These are phyloP conservation scores for Metschnikowia kofuensis DNA, from an alignment of 805 yeast species.

Conservation along the genomic window DNA sequence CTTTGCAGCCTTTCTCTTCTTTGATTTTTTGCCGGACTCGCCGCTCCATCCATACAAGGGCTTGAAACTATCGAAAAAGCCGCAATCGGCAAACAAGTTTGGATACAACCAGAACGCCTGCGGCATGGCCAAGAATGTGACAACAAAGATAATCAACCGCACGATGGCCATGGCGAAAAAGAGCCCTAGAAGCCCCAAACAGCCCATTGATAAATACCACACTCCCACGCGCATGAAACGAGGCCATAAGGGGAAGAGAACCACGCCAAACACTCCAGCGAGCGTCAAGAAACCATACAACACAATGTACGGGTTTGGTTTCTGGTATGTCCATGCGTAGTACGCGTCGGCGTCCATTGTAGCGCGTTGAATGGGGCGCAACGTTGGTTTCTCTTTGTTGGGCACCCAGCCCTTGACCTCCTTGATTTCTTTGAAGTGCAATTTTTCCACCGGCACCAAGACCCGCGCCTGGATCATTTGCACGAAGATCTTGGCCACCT, in stretches of 20 bases:
- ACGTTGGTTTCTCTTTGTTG: conserved; percentile 60
- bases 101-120: conserved; percentile 97
- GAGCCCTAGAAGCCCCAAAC: conserved; percentile 67
- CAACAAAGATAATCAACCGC: conserved; percentile 64
- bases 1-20: conserved; percentile 18
- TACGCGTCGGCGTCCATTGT: conserved; percentile 63
- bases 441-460: conserved; percentile 71
- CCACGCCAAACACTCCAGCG: conserved; percentile 57
- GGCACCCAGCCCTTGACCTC: conserved; percentile 57
- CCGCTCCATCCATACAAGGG: conserved; percentile 87
- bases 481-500: conserved; percentile 63
- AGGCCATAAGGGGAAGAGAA: conserved; percentile 96
- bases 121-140: conserved; percentile 55
- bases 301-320: conserved; percentile 63
- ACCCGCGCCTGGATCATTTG: conserved; percentile 68
- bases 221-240: conserved; percentile 81
- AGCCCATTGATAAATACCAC: conserved; percentile 81
- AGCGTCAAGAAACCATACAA: conserved; percentile 65
- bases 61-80: conserved; percentile 84
- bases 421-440: conserved; percentile 65
- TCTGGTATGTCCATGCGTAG: conserved; percentile 79
- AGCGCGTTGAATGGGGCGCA: conserved; percentile 55
- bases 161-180: conserved; percentile 79
- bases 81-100: conserved; percentile 91
- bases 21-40: conserved; percentile 29